Evolutionary conservation across 139 green algal genomes (phyloP).

Genomic region (Haematococcus sp.): DNA sequence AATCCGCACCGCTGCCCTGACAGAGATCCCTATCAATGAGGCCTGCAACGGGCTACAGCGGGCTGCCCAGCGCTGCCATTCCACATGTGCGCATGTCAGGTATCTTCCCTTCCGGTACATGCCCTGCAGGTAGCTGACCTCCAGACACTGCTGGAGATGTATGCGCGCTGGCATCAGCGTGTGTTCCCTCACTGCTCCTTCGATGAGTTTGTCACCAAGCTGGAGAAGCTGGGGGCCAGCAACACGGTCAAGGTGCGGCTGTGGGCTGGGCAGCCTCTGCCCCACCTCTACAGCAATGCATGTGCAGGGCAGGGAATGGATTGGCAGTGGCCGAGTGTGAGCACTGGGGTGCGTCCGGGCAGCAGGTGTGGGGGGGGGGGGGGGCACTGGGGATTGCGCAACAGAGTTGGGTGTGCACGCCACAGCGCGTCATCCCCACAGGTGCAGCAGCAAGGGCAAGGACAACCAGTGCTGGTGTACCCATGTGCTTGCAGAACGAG

Average conservation of each 20-base stretch:
- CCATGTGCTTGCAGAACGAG: slow-evolving; percentile 11
- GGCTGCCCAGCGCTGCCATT: too few relatives aligned
- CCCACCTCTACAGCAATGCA: too few relatives aligned
- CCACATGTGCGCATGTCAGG: not conserved
- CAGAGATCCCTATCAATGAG: not conserved
- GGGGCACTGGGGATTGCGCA: not conserved
- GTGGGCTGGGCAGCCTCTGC: not conserved
- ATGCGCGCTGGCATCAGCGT: slow-evolving; percentile 45
- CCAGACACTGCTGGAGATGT: slow-evolving; percentile 50
- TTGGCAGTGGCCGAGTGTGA: too few relatives aligned
- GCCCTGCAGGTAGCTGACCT: slow-evolving; percentile 43
- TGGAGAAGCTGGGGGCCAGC: slow-evolving; percentile 51
- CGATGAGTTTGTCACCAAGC: slow-evolving; percentile 40
- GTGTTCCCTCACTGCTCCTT: slow-evolving; percentile 49
- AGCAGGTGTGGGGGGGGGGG: not conserved
- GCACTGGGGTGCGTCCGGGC: not conserved
- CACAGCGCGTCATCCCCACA: too few relatives aligned
- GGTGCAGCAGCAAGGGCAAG: too few relatives aligned
- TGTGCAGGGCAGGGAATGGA: too few relatives aligned
- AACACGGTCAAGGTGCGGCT: slow-evolving; percentile 35
- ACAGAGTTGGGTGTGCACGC: not conserved
- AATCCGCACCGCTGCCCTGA: not conserved
- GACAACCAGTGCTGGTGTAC: too few relatives aligned
- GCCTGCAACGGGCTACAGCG: too few relatives aligned
- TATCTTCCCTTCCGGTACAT: not conserved